These are phyloP conservation scores for Mortierella polycephala DNA, from an alignment of 371 early-diverging fungal genomes.

Conservation along the genomic window DNA sequence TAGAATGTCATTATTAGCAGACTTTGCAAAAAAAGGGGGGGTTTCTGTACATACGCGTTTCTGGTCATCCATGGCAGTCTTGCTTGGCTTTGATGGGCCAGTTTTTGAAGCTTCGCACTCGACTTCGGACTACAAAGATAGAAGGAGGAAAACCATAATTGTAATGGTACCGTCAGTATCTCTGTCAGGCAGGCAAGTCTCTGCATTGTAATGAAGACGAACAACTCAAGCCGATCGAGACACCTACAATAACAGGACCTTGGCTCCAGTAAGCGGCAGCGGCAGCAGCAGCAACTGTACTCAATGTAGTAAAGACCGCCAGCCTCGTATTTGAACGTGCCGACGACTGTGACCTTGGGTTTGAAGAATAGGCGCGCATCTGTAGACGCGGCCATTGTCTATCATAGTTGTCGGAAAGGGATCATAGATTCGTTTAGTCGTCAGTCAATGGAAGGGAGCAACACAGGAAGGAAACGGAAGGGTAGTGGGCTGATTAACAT, in stretches of 20 bases:
- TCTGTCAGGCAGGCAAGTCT: no score
- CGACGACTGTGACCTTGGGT: neutral
- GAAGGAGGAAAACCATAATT: neutral
- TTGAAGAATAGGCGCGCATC: constrained; percentile 19
- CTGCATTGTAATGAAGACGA: no score
- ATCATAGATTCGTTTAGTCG: constrained; percentile 5
- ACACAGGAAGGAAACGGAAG: no score
- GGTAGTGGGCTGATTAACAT: no score
- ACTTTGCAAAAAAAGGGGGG: neutral
- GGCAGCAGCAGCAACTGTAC: constrained; percentile 13
- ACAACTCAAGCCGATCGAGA: neutral
- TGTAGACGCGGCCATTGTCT: constrained; percentile 2
- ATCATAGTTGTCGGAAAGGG: constrained; percentile 19
- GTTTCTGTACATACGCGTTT: constrained; percentile 22
- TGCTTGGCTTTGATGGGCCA: constrained; percentile 16
- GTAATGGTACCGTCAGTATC: no score
- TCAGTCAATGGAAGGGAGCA: neutral
- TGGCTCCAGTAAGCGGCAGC: constrained; percentile 47
- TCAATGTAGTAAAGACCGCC: constrained; percentile 16
- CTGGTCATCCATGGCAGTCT: constrained; percentile 31
- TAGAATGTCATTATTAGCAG: no score
- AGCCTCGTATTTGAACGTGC: constrained; percentile 7
- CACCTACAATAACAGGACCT: constrained; percentile 20
- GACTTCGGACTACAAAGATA: neutral
- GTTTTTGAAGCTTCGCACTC: constrained; percentile 44